Percentiles rank a stretch among this genome's conserved stretches.
Conservation (phyloP, 2,329 filamentous ascomycete species). For the Diaporthe amygdali region DNA sequence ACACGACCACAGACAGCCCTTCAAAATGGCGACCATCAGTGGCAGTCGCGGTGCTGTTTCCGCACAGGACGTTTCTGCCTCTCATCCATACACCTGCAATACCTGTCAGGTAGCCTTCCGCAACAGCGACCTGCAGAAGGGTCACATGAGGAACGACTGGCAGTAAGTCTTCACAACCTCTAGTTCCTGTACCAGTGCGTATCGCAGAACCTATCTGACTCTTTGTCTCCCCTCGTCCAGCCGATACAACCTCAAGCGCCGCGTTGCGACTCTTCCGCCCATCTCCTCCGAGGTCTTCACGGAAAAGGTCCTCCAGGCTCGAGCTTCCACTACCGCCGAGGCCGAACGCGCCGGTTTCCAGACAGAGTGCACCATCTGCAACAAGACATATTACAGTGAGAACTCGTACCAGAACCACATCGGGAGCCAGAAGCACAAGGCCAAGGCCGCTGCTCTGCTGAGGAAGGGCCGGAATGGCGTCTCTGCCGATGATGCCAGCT, state of each 20-base stretch:
- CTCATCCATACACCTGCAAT: slow-evolving; percentile 97
- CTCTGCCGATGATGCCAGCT: slow-evolving; percentile 73
- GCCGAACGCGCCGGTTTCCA: slow-evolving; percentile 90
- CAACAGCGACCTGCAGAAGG: slow-evolving; percentile 89
- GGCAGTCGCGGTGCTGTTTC: slow-evolving; percentile 39
- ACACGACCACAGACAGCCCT: background rate
- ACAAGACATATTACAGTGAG: slow-evolving; percentile 94
- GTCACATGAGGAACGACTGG: slow-evolving; percentile 98
- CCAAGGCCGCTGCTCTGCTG: slow-evolving; percentile 60
- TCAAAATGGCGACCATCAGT: slow-evolving; percentile 56
- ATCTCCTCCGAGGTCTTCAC: slow-evolving; percentile 92
- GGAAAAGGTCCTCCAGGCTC: slow-evolving; percentile 92
- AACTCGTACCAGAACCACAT: slow-evolving; percentile 95
- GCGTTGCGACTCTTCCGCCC: slow-evolving; percentile 87
- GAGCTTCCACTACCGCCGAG: slow-evolving; percentile 81
- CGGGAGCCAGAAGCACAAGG: slow-evolving; percentile 86
- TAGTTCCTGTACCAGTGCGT: background rate
- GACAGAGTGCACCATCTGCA: slow-evolving; percentile 79
- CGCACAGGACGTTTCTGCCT: slow-evolving; percentile 43
- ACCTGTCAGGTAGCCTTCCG: slow-evolving; percentile 97
- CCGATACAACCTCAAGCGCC: slow-evolving; percentile 94
- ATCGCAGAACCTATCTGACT: slow-evolving; percentile 17
- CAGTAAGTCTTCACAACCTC: slow-evolving; percentile 67
- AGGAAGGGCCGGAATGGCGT: slow-evolving; percentile 39
- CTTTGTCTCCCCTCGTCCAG: slow-evolving; percentile 45